These are phyloP conservation scores for Cercophora sp. DNA, from an alignment of 495 filamentous ascomycete genomes.

Conservation along the genomic window DNA sequence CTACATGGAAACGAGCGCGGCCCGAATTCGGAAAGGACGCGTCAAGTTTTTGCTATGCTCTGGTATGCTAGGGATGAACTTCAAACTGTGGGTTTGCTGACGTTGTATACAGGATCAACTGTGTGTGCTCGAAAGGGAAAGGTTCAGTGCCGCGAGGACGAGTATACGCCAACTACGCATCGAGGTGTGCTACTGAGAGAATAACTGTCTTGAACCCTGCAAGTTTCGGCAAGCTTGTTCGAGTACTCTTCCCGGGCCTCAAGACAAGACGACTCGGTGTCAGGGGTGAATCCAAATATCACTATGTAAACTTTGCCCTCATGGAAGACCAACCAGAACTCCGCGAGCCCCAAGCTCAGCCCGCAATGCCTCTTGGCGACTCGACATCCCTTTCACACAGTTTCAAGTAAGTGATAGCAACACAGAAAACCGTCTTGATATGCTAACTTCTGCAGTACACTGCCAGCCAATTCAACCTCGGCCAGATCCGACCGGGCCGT, in stretches of 20 bases:
- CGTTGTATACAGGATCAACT: constrained; percentile 62
- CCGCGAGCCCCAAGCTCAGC: constrained; percentile 32
- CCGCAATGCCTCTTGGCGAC: constrained; percentile 36
- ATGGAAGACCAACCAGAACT: constrained; percentile 56
- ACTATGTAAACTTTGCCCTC: constrained; percentile 85
- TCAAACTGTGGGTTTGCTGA: constrained; percentile 8
- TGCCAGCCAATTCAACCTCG: constrained; percentile 23
- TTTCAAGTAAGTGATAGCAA: constrained; percentile 33
- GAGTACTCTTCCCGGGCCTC: constrained; percentile 91
- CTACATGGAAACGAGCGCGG: constrained; percentile 58
- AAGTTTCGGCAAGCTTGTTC: constrained; percentile 94
- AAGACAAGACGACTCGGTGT: constrained; percentile 90
- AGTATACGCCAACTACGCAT: constrained; percentile 91
- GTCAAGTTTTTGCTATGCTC: constrained; percentile 96
- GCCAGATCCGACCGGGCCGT: constrained; percentile 53
- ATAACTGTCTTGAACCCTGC: constrained; percentile 93
- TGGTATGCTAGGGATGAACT: constrained; percentile 58
- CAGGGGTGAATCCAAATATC: constrained; percentile 96
- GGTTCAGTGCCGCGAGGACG: constrained; percentile 84
- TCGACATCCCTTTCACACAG: constrained; percentile 33
- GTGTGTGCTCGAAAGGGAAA: constrained; percentile 73
- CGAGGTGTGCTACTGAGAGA: constrained; percentile 82
- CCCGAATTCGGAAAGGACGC: constrained; percentile 85
- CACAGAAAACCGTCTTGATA: background rate
- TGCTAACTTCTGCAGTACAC: constrained; percentile 21